Evolutionary conservation across 495 filamentous ascomycete species (phyloP).

Genomic region (Thozetella sp.): DNA sequence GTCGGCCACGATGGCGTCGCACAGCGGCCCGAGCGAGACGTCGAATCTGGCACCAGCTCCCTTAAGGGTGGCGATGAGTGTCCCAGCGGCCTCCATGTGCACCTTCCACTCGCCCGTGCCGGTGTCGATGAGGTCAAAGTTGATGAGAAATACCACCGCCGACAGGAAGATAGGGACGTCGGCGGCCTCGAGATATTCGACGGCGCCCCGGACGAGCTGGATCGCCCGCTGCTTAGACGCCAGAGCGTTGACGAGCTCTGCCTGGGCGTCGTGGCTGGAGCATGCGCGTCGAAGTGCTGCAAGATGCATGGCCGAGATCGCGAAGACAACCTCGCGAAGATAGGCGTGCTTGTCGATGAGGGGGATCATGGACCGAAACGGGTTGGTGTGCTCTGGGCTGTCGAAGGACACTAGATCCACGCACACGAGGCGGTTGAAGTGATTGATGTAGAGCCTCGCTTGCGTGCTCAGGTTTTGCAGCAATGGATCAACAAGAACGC

Average conservation of each 20-base stretch:
- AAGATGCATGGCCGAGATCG: conserved; percentile 56
- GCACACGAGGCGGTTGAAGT: conserved; percentile 54
- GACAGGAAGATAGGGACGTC: conserved; percentile 46
- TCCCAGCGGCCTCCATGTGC: conserved; percentile 52
- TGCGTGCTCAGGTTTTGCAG: conserved; percentile 28
- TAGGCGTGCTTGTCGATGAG: conserved; percentile 43
- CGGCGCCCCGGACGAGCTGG: conserved; percentile 34
- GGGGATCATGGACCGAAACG: conserved; percentile 49
- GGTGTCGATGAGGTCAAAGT: conserved; percentile 59
- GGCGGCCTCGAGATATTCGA: conserved; percentile 23
- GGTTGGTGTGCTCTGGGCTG: conserved; percentile 40
- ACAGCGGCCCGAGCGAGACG: conserved; percentile 26
- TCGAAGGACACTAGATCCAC: conserved; percentile 55
- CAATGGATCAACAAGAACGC: conserved; percentile 36
- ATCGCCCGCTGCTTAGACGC: conserved; percentile 50
- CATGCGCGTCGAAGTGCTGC: conserved; percentile 29
- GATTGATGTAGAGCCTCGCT: conserved; percentile 49
- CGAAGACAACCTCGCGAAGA: conserved; percentile 51
- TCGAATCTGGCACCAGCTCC: conserved; percentile 21
- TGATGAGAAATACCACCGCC: conserved; percentile 57
- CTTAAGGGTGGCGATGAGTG: conserved; percentile 32
- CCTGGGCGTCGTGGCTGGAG: conserved; percentile 18
- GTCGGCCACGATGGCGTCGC: conserved; percentile 44
- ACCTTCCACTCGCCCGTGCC: conserved; percentile 55
- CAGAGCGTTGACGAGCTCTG: conserved; percentile 48